Evolutionary conservation across 129 eudicot species (phyloP).

Genomic region (Erigeron canadensis): DNA sequence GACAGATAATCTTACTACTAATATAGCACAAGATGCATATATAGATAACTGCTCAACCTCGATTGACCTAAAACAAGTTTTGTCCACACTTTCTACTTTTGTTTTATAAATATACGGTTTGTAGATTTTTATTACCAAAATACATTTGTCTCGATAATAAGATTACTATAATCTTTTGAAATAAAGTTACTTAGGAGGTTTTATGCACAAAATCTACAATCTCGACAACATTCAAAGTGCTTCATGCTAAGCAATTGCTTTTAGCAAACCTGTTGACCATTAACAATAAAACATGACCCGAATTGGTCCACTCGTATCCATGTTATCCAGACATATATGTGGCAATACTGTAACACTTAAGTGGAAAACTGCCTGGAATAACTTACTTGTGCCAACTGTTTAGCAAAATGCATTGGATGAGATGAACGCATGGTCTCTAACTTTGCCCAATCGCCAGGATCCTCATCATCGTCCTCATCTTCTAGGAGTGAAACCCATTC

Average conservation of each 20-base stretch:
- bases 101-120: too few species aligned
- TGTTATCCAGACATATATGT: too few species aligned
- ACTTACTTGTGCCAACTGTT: conserved; percentile 71
- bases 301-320: background rate
- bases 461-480: conserved; percentile 68
- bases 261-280: background rate
- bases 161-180: too few species aligned
- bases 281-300: background rate
- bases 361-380: conserved; percentile 14
- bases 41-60: background rate
- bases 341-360: too few species aligned
- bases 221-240: too few species aligned
- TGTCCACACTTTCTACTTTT: too few species aligned
- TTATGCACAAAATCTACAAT: too few species aligned
- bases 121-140: too few species aligned
- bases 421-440: conserved; percentile 95
- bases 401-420: conserved; percentile 93
- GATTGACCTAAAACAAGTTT: too few species aligned
- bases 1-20: background rate
- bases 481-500: conserved; percentile 77
- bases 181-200: too few species aligned
- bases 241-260: too few species aligned
- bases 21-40: conserved; percentile 7
- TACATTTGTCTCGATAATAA: background rate
- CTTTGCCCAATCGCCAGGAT: conserved; percentile 95